phyloP scores from a whole-genome alignment of 495 filamentous ascomycete genomes.

The Aspergillus affinis region DNA sequence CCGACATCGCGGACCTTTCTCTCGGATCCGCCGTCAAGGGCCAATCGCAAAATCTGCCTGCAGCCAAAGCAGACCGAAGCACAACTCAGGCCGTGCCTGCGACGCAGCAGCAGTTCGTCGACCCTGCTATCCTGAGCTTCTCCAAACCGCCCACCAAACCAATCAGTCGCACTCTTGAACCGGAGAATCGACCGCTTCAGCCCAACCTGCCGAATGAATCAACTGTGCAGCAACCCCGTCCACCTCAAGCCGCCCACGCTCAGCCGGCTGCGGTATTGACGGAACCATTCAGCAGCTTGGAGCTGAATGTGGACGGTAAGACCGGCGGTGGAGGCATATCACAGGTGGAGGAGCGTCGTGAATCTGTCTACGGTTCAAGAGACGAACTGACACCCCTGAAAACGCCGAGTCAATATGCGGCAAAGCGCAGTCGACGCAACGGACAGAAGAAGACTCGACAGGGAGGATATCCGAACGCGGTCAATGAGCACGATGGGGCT shows the following conservation, averaged over 20 bases:
- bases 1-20: slow-evolving; percentile 55
- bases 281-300: slow-evolving; percentile 46
- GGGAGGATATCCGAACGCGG: slow-evolving; percentile 5
- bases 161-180: slow-evolving; percentile 9
- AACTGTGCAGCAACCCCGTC: slow-evolving; percentile 7
- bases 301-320: slow-evolving; percentile 29
- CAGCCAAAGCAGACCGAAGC: slow-evolving; percentile 15
- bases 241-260: slow-evolving; percentile 14
- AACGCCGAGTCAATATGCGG: slow-evolving; percentile 5
- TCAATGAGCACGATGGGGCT: slow-evolving; percentile 36
- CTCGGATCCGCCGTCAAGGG: slow-evolving; percentile 42
- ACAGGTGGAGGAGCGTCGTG: slow-evolving; percentile 22
- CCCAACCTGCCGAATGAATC: background rate
- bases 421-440: slow-evolving; percentile 36
- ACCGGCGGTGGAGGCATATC: slow-evolving; percentile 10
- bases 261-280: slow-evolving; percentile 29
- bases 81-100: slow-evolving; percentile 8
- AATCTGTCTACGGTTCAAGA: slow-evolving; percentile 11
- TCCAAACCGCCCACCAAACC: slow-evolving; percentile 30
- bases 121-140: slow-evolving; percentile 56
- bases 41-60: slow-evolving; percentile 26
- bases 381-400: slow-evolving; percentile 5
- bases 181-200: slow-evolving; percentile 8
- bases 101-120: slow-evolving; percentile 43
- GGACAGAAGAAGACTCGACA: slow-evolving; percentile 28